Conservation (phyloP, 805 yeast genomes). For the Cyberlindnera petersonii region DNA sequence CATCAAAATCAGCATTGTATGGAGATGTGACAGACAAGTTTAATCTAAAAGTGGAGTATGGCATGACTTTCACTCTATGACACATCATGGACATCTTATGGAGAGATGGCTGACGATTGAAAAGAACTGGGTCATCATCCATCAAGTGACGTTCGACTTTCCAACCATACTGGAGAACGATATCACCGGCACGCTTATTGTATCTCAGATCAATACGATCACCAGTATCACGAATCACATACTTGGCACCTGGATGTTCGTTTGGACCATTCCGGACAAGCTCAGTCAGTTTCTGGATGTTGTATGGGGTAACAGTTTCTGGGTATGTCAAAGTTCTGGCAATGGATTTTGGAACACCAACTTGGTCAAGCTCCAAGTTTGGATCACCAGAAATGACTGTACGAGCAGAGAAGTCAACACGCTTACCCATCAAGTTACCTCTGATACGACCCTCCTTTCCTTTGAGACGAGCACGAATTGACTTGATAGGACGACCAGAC, state of each 20-base stretch:
- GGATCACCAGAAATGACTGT: slow-evolving; percentile 99
- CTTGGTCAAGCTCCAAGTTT: slow-evolving; percentile 94
- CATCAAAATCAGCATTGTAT: slow-evolving; percentile 99
- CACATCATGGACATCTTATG: slow-evolving; percentile 99
- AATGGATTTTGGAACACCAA: slow-evolving; percentile 96
- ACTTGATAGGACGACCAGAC: slow-evolving; percentile 97
- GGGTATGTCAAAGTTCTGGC: slow-evolving; percentile 96
- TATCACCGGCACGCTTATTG: slow-evolving; percentile 97
- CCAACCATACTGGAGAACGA: slow-evolving; percentile 98
- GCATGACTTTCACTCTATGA: slow-evolving; percentile 97
- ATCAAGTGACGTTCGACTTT: slow-evolving; percentile 96
- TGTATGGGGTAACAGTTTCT: slow-evolving; percentile 96
- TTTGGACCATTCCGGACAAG: slow-evolving; percentile 96
- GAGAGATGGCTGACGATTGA: slow-evolving; percentile 98
- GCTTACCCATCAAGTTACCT: slow-evolving; percentile 98
- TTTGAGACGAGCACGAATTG: slow-evolving; percentile 98
- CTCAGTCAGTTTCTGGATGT: slow-evolving; percentile 89
- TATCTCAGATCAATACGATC: slow-evolving; percentile 97
- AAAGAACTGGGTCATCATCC: slow-evolving; percentile 96
- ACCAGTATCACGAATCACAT: slow-evolving; percentile 96
- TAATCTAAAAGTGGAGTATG: slow-evolving; percentile 94
- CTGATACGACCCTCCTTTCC: slow-evolving; percentile 99
- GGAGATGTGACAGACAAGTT: slow-evolving; percentile 97
- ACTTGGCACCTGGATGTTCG: slow-evolving; percentile 99
- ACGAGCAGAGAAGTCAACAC: slow-evolving; percentile 98